Evolutionary conservation across 1,284 basidiomycete species (phyloP).

Genomic region (Apiotrichum montevideense): DNA sequence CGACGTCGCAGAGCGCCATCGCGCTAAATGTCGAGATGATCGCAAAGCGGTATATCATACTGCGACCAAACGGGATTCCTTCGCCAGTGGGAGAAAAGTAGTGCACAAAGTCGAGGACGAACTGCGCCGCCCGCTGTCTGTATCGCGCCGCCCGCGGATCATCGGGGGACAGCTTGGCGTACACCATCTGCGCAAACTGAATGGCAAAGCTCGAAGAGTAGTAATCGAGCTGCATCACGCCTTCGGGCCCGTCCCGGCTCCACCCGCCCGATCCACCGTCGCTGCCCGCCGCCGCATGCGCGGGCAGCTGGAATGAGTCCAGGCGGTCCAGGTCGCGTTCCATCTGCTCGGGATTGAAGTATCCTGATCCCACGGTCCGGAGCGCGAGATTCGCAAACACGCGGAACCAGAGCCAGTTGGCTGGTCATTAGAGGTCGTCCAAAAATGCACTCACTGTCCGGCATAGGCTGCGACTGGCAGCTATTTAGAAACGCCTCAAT

Average conservation of each 20-base stretch:
- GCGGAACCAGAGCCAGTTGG: slow-evolving; percentile 76
- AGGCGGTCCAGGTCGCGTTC: slow-evolving; percentile 67
- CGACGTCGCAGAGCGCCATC: slow-evolving; percentile 62
- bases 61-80: slow-evolving; percentile 68
- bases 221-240: slow-evolving; percentile 70
- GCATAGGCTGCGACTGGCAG: slow-evolving; percentile 63
- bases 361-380: slow-evolving; percentile 56
- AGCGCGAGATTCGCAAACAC: slow-evolving; percentile 72
- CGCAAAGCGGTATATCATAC: slow-evolving; percentile 69
- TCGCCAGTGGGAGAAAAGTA: slow-evolving; percentile 69
- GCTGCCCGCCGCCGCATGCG: slow-evolving; percentile 44
- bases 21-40: slow-evolving; percentile 72
- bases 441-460: slow-evolving; percentile 42
- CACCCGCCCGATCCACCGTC: slow-evolving; percentile 51
- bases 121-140: slow-evolving; percentile 57
- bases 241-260: slow-evolving; percentile 70
- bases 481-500: slow-evolving; percentile 63
- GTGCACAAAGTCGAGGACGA: slow-evolving; percentile 64
- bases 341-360: slow-evolving; percentile 59
- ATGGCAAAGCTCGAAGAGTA: slow-evolving; percentile 74
- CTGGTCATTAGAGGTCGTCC: slow-evolving; percentile 32
- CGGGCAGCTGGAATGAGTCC: slow-evolving; percentile 66
- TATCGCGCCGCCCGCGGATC: slow-evolving; percentile 65
- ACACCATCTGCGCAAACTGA: slow-evolving; percentile 65
- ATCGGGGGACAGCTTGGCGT: slow-evolving; percentile 56